Conservation (phyloP, 306 rosid species). For the Inga oerstediana region DNA sequence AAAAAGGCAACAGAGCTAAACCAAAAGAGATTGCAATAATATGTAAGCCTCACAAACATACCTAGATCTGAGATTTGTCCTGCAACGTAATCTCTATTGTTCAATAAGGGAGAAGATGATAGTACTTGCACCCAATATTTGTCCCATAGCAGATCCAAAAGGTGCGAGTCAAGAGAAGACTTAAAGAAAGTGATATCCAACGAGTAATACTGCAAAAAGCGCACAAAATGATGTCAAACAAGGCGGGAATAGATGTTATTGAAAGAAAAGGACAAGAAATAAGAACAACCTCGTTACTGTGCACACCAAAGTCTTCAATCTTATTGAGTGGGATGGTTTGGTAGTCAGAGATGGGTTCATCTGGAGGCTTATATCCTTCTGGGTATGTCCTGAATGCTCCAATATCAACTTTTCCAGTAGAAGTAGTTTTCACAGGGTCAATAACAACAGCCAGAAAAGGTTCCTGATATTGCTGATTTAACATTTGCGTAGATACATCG, state of each 20-base stretch:
- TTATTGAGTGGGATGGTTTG: conserved; percentile 94
- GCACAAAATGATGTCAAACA: conserved; percentile 31
- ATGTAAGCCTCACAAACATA: conserved; percentile 36
- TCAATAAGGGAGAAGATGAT: conserved; percentile 93
- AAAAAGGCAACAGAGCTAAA: background rate
- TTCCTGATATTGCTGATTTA: conserved; percentile 91
- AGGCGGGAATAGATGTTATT: background rate
- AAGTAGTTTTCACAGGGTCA: conserved; percentile 92
- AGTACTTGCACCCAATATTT: conserved; percentile 94
- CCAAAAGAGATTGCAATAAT: background rate
- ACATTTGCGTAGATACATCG: conserved; percentile 94
- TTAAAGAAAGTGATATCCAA: conserved; percentile 95
- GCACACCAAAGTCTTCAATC: conserved; percentile 99
- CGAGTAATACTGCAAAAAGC: conserved; percentile 78
- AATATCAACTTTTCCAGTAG: conserved; percentile 97
- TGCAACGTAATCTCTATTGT: conserved; percentile 92
- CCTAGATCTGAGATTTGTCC: conserved; percentile 97
- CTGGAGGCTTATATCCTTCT: conserved; percentile 89
- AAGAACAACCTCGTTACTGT: conserved; percentile 81
- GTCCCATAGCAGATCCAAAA: conserved; percentile 94
- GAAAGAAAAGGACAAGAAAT: background rate
- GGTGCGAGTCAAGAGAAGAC: conserved; percentile 92
- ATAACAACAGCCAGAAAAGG: conserved; percentile 95
- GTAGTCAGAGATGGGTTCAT: conserved; percentile 93
- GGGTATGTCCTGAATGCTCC: conserved; percentile 99